Evolutionary conservation across 129 eudicot genomes (phyloP).

Genomic region (Oenanthe sinensis): DNA sequence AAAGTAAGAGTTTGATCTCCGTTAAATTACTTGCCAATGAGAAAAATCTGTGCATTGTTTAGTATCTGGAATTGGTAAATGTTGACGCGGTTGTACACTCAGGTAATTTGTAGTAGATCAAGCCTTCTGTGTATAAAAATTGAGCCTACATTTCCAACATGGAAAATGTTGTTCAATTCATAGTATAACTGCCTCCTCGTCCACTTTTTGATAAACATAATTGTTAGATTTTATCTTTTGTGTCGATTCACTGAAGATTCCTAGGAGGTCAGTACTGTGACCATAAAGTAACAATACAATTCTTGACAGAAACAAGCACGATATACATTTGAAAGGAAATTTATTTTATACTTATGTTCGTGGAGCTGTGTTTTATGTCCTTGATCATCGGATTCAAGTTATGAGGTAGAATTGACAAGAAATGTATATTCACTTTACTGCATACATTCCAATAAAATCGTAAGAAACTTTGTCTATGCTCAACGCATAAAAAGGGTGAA

Average conservation of each 20-base stretch:
- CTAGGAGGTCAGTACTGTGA: conserved; percentile 13
- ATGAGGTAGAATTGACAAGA: background rate
- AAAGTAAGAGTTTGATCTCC: background rate
- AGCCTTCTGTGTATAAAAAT: no score
- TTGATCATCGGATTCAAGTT: background rate
- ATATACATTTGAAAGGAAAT: background rate
- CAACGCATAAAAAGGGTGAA: background rate
- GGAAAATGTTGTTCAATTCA: background rate
- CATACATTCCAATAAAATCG: background rate
- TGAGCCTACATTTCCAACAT: no score
- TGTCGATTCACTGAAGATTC: background rate
- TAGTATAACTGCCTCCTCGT: no score
- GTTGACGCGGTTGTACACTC: background rate
- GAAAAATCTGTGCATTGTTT: no score
- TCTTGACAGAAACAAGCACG: background rate
- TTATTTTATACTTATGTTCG: background rate
- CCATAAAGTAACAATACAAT: background rate
- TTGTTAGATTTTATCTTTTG: background rate
- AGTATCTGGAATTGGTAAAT: no score
- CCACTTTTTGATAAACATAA: background rate
- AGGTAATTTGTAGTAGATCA: no score
- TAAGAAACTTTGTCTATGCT: background rate
- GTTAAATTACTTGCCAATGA: background rate
- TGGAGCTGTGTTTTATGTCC: background rate
- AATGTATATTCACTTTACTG: background rate